Evolutionary conservation across 2,329 filamentous ascomycete species (phyloP), one percentile per base, ranked within the genome.

Genomic region (Ceratocystis eucalypticola): DNA sequence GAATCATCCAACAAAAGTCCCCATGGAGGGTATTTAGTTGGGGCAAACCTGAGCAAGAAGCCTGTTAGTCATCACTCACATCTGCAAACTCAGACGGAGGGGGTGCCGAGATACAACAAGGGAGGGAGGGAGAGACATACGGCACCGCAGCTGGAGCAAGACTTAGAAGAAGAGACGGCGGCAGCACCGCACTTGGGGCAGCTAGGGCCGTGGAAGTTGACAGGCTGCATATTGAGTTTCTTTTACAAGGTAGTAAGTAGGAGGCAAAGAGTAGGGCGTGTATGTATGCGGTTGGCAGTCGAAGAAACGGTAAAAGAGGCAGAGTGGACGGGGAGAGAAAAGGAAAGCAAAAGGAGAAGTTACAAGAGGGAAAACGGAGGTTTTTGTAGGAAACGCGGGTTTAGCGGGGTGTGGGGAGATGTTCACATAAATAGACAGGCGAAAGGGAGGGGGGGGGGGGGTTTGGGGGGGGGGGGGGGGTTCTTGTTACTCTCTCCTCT

Each of bases 111-210:
- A 3, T 3, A 28, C 41, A 20, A 37, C 28, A 6, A 48, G 62
- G 55, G 5, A 30, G 22, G 55, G 37, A 59, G 50, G 25, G 33
- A 15, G 25, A 44, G 44, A 77, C 82, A 71, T 77, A 85, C 82
- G 71, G 82, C 81, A 66, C 82, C 82, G 76, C 82, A 85, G 67
- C 77, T 76, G 67, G 72, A 71, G 77, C 82, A 85, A 68, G 77
- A 78, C 81, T 85, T 85, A 76, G 71, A 71, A 53, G 71, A 71
- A 70, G 76, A 76, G 61, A 74, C 71, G 70, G 79, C 77, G 72
- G 75, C 69, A 71, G 77, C 75, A 71, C 77, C 79, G 78, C 82
- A 85, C 77, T 81, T 83, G 76, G 82, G 82, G 78, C 82, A 85
- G 71, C 73, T 70, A 67, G 72, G 71, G 72, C 76, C 73, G 73